These are phyloP conservation scores for Alopecurus myosuroides DNA, from an alignment of 176 grass and related monocot species.

Conservation along the genomic window DNA sequence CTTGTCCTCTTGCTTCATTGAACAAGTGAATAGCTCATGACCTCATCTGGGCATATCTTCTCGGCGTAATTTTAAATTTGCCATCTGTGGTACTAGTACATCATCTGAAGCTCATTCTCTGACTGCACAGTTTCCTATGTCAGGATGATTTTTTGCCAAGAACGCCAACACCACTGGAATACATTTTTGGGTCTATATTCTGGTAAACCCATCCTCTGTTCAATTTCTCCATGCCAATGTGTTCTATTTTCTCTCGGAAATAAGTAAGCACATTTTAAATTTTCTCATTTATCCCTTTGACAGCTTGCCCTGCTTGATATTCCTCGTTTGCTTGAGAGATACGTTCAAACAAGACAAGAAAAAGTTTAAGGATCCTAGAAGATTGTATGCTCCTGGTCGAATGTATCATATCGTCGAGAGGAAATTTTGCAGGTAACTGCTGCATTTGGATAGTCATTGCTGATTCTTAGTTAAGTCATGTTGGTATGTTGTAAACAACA, in stretches of 20 bases:
- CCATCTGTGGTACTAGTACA: neutral
- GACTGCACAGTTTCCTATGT: neutral
- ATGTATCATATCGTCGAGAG: conserved; percentile 99
- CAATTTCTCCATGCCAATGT: conserved; percentile 19
- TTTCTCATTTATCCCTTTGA: conserved; percentile 74
- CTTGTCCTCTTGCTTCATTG: neutral
- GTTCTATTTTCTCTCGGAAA: neutral
- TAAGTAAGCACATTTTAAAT: neutral
- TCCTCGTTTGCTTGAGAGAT: conserved; percentile 93
- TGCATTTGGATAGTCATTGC: neutral
- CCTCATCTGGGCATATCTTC: neutral
- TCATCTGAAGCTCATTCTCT: neutral
- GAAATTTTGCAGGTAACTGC: conserved; percentile 85
- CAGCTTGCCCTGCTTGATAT: conserved; percentile 96
- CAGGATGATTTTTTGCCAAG: conserved; percentile 99
- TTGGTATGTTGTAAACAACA: neutral
- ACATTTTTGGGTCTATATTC: conserved; percentile 95
- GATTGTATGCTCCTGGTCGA: conserved; percentile 91
- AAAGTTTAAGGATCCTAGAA: conserved; percentile 78
- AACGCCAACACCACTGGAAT: conserved; percentile 82
- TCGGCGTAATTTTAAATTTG: neutral
- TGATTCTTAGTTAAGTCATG: neutral
- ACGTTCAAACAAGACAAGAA: conserved; percentile 94
- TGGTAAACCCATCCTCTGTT: conserved; percentile 39
- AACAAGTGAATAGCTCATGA: neutral